Base-by-base conservation (phyloP, 345 rosid genomes). In the Erucastrum elatum region DNA sequence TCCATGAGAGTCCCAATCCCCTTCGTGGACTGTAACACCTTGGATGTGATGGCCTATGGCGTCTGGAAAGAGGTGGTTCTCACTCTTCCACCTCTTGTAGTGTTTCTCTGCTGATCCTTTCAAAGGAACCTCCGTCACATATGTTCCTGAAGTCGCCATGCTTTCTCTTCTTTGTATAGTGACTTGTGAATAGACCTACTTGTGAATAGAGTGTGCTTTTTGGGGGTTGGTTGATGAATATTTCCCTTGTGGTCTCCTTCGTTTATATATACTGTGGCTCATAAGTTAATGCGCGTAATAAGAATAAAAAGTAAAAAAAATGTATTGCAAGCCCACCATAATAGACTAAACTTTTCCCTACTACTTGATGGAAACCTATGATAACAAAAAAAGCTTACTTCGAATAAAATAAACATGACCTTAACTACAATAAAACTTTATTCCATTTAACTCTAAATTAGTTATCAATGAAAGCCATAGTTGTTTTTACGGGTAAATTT, bases 31-130 rank as follows among this genome's bases (percentile, higher is more conserved):
- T 6, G 21, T 53, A 4, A 53, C 59, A 53, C 59, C 59, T 53
- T 53, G 59, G 59, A 53, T 53, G 59, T 53, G 59, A 53, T 53
- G 59, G 59, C 59, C 59, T 15, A 53, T 53, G 59, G 59, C 59
- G 9, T 53, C 59, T 16, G 59, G 59, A 16, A 53, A 53, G 59
- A 6, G 25, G 59, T 53, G 59, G 59, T 53, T 53, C 25, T 53
- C 59, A 16, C 59, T 53, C 59, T 16, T 53, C 59, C 59, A 53
- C 25, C 59, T 53, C 25, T 53, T 53, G 59, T 53, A 15, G 59
- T 53, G 59, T 15, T 53, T 53, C 59, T 53, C 25, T 16, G 59
- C 59, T 16, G 59, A 53, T 16, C 59, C 59, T 53, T 53, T 53
- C 21, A 53, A 16, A 8, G 59, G 59, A 53, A 53, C 59, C 59